Conservation (phyloP, 1,284 basidiomycete species). For the Pyrrhoderma noxium region DNA sequence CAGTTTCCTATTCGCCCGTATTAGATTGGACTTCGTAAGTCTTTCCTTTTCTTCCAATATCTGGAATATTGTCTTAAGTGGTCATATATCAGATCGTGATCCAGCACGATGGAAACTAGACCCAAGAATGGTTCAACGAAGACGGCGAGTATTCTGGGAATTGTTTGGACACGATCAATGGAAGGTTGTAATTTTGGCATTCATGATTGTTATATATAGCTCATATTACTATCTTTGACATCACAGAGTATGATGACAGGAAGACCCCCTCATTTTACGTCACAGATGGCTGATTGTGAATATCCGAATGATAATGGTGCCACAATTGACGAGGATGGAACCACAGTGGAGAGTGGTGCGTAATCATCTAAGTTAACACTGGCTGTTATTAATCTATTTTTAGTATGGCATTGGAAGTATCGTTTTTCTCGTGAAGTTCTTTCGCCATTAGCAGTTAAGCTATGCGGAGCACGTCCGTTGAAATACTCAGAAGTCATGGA, state of each 20-base stretch:
- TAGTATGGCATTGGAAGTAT: constrained; percentile 15
- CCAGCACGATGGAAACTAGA: constrained; percentile 23
- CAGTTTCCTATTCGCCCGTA: too few relatives aligned
- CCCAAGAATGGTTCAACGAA: constrained; percentile 20
- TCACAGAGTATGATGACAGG: constrained; percentile 5
- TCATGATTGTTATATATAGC: too few relatives aligned
- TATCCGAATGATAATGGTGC: constrained; percentile 7
- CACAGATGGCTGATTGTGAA: constrained; percentile 7
- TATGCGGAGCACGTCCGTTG: constrained; percentile 14
- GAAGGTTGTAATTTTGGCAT: neutral
- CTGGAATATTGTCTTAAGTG: too few relatives aligned
- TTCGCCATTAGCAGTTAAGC: constrained; percentile 11
- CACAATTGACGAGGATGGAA: constrained; percentile 8
- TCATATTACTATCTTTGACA: constrained; percentile 4
- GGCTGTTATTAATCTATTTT: neutral
- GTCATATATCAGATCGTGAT: too few relatives aligned
- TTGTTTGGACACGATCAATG: neutral
- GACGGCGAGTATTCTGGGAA: constrained; percentile 26
- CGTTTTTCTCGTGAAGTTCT: constrained; percentile 16
- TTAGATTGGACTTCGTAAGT: constrained; percentile 19
- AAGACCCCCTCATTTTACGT: constrained; percentile 4
- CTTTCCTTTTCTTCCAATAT: neutral
- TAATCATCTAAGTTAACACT: neutral
- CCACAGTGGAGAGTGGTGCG: constrained; percentile 3
- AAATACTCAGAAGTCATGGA: constrained; percentile 19